Evolutionary conservation across 148 eudicot genomes (phyloP).

Genomic region (Selenicereus undatus): DNA sequence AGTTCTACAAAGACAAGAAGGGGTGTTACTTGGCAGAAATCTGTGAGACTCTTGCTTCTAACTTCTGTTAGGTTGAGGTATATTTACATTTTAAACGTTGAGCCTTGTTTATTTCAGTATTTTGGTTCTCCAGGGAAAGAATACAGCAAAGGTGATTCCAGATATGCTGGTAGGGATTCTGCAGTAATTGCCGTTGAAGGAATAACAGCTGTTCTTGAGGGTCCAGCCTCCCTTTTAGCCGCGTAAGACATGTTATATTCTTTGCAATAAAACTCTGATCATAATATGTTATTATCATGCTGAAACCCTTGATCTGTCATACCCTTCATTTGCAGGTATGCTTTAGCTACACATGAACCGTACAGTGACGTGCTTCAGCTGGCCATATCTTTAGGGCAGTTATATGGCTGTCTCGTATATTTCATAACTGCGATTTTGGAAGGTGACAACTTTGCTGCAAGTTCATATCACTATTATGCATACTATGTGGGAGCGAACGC

Average conservation of each 20-base stretch:
- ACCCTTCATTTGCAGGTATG: slow-evolving; percentile 52
- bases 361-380: slow-evolving; percentile 74
- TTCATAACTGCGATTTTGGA: slow-evolving; percentile 63
- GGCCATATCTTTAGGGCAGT: slow-evolving; percentile 73
- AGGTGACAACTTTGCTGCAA: slow-evolving; percentile 67
- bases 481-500: slow-evolving; percentile 66
- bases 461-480: slow-evolving; percentile 52
- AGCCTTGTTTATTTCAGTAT: neutral
- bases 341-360: slow-evolving; percentile 67
- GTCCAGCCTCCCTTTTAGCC: slow-evolving; percentile 84
- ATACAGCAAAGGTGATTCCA: slow-evolving; percentile 89
- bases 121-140: slow-evolving; percentile 72
- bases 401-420: slow-evolving; percentile 75
- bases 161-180: slow-evolving; percentile 77
- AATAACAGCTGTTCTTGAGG: slow-evolving; percentile 69
- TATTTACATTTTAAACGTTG: neutral
- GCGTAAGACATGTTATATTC: slow-evolving; percentile 44
- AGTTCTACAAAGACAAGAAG: slow-evolving; percentile 61
- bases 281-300: neutral
- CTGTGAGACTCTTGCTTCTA: slow-evolving; percentile 47
- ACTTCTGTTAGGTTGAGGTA: neutral
- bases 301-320: neutral
- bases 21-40: slow-evolving; percentile 77
- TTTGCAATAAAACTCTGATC: neutral
- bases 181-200: slow-evolving; percentile 71